Percentiles rank a stretch among this genome's conserved stretches.
Conservation (phyloP, 106 monocot genomes). For the Dioscorea dumetorum region DNA sequence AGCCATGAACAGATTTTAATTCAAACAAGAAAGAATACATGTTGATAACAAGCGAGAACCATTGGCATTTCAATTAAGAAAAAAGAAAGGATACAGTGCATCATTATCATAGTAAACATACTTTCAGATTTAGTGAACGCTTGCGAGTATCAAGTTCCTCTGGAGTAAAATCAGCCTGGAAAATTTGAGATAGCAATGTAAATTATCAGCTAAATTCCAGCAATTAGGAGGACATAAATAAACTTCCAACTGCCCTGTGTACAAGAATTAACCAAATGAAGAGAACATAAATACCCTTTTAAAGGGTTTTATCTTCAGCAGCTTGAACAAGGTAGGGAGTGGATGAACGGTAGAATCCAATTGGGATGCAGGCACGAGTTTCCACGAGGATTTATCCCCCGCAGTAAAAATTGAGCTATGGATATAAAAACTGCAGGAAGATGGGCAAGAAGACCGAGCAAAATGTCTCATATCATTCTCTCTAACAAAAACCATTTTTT, state of each 20-base stretch:
- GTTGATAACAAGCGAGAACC: too few species aligned
- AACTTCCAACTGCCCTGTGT: neutral
- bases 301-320: conserved; percentile 54
- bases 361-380: conserved; percentile 23
- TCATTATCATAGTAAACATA: conserved; percentile 13
- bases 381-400: conserved; percentile 45
- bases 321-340: conserved; percentile 47
- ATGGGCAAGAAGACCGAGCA: neutral
- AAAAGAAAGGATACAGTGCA: too few species aligned
- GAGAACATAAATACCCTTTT: conserved; percentile 34
- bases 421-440: conserved; percentile 65
- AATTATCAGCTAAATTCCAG: too few species aligned
- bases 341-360: conserved; percentile 41
- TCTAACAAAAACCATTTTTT: too few species aligned
- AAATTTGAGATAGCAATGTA: neutral
- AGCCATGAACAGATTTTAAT: too few species aligned
- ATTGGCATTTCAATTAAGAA: too few species aligned
- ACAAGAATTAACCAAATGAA: neutral
- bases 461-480: too few species aligned
- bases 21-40: neutral
- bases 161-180: conserved; percentile 76
- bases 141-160: conserved; percentile 64
- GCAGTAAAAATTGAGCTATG: conserved; percentile 61
- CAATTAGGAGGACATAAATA: neutral
- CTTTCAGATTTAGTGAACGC: conserved; percentile 40